Percentiles rank a stretch among this genome's conserved stretches.
These are phyloP conservation scores for Actinomucor elegans DNA, from an alignment of 371 early-diverging fungal genomes.

Conservation along the genomic window DNA sequence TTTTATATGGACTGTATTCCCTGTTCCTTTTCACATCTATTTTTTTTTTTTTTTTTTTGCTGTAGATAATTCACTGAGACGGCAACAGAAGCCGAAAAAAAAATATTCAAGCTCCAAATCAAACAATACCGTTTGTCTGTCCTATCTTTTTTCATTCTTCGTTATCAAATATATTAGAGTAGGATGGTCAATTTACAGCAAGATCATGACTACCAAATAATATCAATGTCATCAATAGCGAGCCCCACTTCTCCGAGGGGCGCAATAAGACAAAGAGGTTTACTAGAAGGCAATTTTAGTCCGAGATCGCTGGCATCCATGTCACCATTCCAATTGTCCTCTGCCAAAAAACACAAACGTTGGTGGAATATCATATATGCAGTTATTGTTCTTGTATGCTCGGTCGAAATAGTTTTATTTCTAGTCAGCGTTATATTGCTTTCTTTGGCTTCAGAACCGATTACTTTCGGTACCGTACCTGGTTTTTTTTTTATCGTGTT, in stretches of 20 bases:
- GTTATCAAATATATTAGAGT: no score
- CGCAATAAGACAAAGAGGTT: constrained; percentile 3
- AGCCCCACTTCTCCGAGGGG: neutral
- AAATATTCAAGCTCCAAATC: no score
- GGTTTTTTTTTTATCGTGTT: no score
- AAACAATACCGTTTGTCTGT: neutral
- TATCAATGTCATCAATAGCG: neutral
- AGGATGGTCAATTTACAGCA: neutral
- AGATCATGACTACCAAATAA: neutral
- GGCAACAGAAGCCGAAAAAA: no score
- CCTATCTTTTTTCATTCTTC: neutral
- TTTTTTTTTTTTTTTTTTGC: no score
- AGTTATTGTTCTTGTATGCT: neutral
- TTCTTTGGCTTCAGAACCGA: constrained; percentile 2
- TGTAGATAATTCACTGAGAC: no score
- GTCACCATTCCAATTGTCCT: constrained; percentile 3
- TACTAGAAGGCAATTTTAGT: no score
- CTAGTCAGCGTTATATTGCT: constrained; percentile 1
- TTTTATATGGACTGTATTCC: no score
- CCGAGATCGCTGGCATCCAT: no score
- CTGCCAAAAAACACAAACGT: constrained; percentile 4
- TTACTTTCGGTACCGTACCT: constrained; percentile 21
- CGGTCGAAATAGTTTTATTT: constrained; percentile 8
- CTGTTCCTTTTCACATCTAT: no score
- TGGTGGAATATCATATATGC: constrained; percentile 18